Conservation (phyloP, 305 asterid species). For the Fraxinus dipetala region DNA sequence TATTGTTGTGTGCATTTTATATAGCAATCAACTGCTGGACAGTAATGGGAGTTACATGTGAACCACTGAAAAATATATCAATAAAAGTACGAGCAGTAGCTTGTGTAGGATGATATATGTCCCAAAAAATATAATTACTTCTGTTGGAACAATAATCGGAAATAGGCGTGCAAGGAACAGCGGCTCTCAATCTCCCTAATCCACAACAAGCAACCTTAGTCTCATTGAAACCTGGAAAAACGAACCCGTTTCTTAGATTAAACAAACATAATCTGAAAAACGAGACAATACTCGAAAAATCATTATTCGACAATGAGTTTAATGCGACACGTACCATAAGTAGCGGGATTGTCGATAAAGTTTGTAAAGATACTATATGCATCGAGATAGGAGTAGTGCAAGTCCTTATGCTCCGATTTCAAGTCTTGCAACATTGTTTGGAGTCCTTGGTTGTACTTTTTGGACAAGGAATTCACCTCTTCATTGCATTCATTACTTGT, state of each 20-base stretch:
- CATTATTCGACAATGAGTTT: not conserved
- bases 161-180: constrained; percentile 62
- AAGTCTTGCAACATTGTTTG: constrained; percentile 39
- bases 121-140: constrained; percentile 65
- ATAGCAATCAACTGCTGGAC: constrained; percentile 45
- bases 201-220: constrained; percentile 74
- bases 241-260: not conserved
- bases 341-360: constrained; percentile 33
- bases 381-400: constrained; percentile 55
- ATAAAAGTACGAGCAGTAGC: constrained; percentile 41
- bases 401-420: constrained; percentile 39
- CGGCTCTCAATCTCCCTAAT: constrained; percentile 54
- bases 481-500: constrained; percentile 36
- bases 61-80: constrained; percentile 32
- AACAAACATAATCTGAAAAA: not conserved
- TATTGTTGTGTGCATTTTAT: constrained; percentile 9
- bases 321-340: constrained; percentile 31
- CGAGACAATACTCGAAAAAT: not conserved
- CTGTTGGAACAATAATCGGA: constrained; percentile 51
- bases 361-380: constrained; percentile 34
- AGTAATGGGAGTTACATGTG: constrained; percentile 43
- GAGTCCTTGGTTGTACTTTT: constrained; percentile 33
- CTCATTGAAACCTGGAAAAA: constrained; percentile 49
- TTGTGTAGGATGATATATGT: constrained; percentile 67
- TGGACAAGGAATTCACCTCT: constrained; percentile 43